Evolutionary conservation across 345 rosid species (phyloP).

Genomic region (Microcos paniculata): DNA sequence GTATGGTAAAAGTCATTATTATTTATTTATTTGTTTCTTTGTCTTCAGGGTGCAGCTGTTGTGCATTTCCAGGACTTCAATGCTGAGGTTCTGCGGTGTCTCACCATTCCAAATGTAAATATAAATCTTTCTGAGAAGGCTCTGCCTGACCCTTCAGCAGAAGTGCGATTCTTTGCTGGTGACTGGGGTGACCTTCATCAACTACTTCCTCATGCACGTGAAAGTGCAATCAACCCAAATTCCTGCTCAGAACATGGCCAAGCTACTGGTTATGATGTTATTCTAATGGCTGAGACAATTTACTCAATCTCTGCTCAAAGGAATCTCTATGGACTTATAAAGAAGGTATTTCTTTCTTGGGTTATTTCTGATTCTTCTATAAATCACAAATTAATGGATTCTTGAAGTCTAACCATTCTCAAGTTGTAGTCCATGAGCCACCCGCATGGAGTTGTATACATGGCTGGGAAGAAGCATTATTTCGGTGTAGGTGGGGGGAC

Average conservation of each 20-base stretch:
- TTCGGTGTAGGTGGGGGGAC: slow-evolving; percentile 99
- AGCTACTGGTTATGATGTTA: slow-evolving; percentile 61
- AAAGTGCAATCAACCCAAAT: slow-evolving; percentile 31
- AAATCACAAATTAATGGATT: background rate
- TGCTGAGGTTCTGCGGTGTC: slow-evolving; percentile 78
- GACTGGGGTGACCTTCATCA: slow-evolving; percentile 80
- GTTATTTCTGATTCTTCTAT: background rate
- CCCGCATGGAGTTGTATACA: slow-evolving; percentile 68
- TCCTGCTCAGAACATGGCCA: slow-evolving; percentile 20
- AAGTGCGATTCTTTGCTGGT: slow-evolving; percentile 74
- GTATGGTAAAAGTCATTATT: slow-evolving; percentile 16
- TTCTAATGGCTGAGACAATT: slow-evolving; percentile 92
- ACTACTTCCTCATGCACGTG: slow-evolving; percentile 49
- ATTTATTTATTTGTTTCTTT: slow-evolving; percentile 10
- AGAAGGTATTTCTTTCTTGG: slow-evolving; percentile 47
- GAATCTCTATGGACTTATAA: slow-evolving; percentile 65
- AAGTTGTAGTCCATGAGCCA: slow-evolving; percentile 49
- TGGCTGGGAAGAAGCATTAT: slow-evolving; percentile 93
- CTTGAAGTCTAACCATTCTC: slow-evolving; percentile 22
- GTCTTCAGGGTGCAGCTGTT: slow-evolving; percentile 57
- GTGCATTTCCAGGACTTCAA: slow-evolving; percentile 93
- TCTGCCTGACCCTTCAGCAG: slow-evolving; percentile 14
- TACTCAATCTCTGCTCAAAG: slow-evolving; percentile 69
- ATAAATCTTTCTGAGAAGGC: slow-evolving; percentile 42
- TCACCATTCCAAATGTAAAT: slow-evolving; percentile 77